Base-by-base conservation (phyloP, 1,139 yeast species). In the Saccharomyces hybrid region DNA sequence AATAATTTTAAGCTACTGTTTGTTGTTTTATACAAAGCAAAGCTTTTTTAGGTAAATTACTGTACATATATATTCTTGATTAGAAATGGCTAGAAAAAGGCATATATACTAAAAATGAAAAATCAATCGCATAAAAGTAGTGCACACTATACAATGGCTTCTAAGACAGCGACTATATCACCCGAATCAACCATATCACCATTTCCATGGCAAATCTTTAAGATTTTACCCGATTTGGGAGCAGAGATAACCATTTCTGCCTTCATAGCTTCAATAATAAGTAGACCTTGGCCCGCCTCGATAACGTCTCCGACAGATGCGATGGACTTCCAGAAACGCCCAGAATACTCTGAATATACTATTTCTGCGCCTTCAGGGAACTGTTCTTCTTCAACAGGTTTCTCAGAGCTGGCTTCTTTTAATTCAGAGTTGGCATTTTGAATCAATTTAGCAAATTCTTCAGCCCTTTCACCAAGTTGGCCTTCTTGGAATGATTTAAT, bases 141-240 rank as follows among this genome's bases (percentile, higher is more conserved):
- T 38, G 24, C 24, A 1, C 4, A 4, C 19, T 19, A 38, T 38
- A 26, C 44, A 3, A 38, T 4, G 6, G 44, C 19, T 11, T 38
- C 44, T 38, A 86, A 72, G 26, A 90, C 95, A 47, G 87, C 97
- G 49, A 93, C 96, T 60, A 90, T 73, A 69, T 91, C 98, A 58
- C 98, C 98, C 29, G 96, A 89, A 58, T 91, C 97, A 47, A 91
- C 96, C 88, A 91, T 88, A 67, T 91, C 96, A 64, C 98, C 98
- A 66, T 88, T 88, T 59, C 78, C 78, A 70, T 88, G 96, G 58
- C 83, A 74, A 49, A 93, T 77, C 74, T 88, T 88, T 52, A 82
- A 73, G 19, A 93, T 93, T 67, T 81, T 88, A 63, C 98, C 98
- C 8, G 74, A 76, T 52, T 72, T 78, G 2, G 96, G 79, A 16